These are phyloP conservation scores for Benincasa hispida DNA, from an alignment of 306 rosid genomes.

Conservation along the genomic window DNA sequence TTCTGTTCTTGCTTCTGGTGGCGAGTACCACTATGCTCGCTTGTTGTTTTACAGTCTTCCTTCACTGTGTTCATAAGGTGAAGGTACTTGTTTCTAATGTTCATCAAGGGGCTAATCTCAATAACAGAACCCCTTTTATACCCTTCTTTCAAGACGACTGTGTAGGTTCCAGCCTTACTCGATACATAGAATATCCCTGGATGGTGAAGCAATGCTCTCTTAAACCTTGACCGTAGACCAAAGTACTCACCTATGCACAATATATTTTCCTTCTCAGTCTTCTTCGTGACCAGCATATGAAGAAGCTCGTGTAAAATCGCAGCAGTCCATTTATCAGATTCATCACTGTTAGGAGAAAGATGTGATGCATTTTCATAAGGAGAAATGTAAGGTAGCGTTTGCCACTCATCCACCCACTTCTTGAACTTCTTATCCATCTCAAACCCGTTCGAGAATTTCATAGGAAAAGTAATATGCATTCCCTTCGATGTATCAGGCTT, in stretches of 20 bases:
- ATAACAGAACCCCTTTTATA: constrained; percentile 62
- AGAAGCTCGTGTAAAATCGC: constrained; percentile 77
- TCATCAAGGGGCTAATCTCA: constrained; percentile 39
- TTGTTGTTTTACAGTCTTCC: constrained; percentile 28
- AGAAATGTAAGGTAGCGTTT: constrained; percentile 58
- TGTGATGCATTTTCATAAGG: constrained; percentile 63
- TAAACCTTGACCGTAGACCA: constrained; percentile 66
- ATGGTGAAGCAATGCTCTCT: constrained; percentile 54
- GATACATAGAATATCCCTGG: constrained; percentile 79
- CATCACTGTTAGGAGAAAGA: constrained; percentile 40
- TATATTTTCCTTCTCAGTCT: constrained; percentile 50
- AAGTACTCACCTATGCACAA: constrained; percentile 52
- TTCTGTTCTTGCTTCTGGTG: constrained; percentile 18
- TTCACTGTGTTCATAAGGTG: constrained; percentile 50
- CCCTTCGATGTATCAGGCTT: background rate
- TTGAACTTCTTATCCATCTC: constrained; percentile 61
- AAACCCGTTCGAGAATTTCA: constrained; percentile 54
- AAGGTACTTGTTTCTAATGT: constrained; percentile 46
- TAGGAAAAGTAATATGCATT: constrained; percentile 27
- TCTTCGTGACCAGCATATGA: constrained; percentile 61
- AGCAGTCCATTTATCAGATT: constrained; percentile 62
- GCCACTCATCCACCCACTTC: constrained; percentile 74
- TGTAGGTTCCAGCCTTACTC: constrained; percentile 49
- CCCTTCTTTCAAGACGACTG: constrained; percentile 64
- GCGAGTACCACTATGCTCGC: constrained; percentile 15